Base-by-base conservation (phyloP, 371 early-diverging fungal species). In the Batrachochytrium dendrobatidis region DNA sequence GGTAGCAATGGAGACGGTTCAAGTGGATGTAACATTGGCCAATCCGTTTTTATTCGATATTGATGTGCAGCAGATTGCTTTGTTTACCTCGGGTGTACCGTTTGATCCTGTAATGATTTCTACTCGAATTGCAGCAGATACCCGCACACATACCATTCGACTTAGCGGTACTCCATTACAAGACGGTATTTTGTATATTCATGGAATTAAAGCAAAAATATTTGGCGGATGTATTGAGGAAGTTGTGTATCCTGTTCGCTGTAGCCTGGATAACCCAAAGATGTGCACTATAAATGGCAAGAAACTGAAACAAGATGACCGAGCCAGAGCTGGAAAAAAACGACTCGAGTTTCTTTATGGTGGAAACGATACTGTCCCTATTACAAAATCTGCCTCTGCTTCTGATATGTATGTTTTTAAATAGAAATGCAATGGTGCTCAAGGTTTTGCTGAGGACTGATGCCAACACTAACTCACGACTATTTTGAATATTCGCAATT, bases 31-130 rank as follows among this genome's bases (percentile, higher is more conserved):
- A 1, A 76, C 76, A 0, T 65, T 91, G 29, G 71, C 83, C 2
- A 91, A 91, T 63, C 89, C 88, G 3, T 89, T 87, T 70, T 81
- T 83, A 12, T 87, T 91, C 63, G 88, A 87, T 59, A 64, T 91
- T 45, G 89, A 89, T 25, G 66, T 89, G 18, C 84, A 86, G 53
- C 77, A 74, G 50, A 79, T 88, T 3, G 59, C 69, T 5, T 61
- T 90, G 8, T 77, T 84, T 26, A 86, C 88, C 0, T 70, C 78
- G 0, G 87, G 85, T 4, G 65, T 84, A 1, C 64, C 73, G 1
- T 88, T 88, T 60, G 71, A 74, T 48, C 74, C 87, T 10, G 67
- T 71, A 3, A 71, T 85, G 15, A 66, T 77, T 0, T 73, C 86
- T 7, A 75, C 83, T 4, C 69, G 77, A 6, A 83, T 91, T 48